phyloP scores from a whole-genome alignment of 148 eudicot species.

The Rhododendron kiyosumense region DNA sequence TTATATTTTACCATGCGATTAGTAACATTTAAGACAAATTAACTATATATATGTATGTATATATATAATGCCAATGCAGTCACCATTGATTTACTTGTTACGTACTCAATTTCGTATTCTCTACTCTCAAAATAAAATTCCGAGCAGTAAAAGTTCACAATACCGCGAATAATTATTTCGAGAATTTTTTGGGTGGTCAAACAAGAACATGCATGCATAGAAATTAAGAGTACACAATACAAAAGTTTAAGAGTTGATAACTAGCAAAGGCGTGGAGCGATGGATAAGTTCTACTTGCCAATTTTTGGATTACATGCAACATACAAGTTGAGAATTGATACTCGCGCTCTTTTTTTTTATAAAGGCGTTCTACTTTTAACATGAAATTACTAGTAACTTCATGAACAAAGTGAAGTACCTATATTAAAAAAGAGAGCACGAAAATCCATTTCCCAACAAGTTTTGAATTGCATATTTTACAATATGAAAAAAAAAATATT shows the following conservation, averaged over 20 bases:
- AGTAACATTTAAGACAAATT: background rate
- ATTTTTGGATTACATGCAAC: slow-evolving; percentile 5
- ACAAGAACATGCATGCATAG: background rate
- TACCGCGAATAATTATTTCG: background rate
- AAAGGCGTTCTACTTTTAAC: too few relatives aligned
- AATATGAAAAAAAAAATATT: background rate
- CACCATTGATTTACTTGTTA: background rate
- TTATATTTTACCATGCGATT: background rate
- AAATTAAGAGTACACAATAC: background rate
- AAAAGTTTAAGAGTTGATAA: background rate
- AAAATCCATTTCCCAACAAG: too few relatives aligned
- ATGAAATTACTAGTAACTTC: too few relatives aligned
- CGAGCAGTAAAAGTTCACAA: too few relatives aligned
- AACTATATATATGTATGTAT: background rate
- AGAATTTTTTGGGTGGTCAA: background rate
- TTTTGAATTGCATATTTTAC: background rate
- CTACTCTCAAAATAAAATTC: background rate
- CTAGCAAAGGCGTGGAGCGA: slow-evolving; percentile 10
- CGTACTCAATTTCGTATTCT: background rate
- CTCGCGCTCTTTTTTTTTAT: too few relatives aligned
- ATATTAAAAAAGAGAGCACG: too few relatives aligned
- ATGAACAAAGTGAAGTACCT: too few relatives aligned
- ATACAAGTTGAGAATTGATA: background rate
- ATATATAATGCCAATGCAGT: background rate
- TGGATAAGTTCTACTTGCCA: slow-evolving; percentile 20